Conservation (phyloP, 2,329 filamentous ascomycete species). For the Botryosphaeria agaves region DNA sequence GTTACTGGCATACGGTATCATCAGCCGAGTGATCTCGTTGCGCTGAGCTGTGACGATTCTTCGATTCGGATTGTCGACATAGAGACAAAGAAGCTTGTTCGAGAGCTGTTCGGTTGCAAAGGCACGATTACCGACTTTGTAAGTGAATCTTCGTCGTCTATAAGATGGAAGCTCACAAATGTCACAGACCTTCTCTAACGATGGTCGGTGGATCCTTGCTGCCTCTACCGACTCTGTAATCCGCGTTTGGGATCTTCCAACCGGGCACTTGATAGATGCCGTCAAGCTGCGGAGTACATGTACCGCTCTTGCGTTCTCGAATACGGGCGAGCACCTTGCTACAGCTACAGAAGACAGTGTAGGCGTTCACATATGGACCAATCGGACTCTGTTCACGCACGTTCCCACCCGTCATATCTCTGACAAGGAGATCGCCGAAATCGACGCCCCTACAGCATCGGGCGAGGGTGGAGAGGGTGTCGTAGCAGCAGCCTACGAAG, state of each 20-base stretch:
- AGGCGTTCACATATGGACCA: conserved; percentile 92
- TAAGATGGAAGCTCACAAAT: conserved; percentile 16
- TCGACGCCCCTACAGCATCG: conserved; percentile 56
- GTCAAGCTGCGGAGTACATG: conserved; percentile 67
- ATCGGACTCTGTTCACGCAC: conserved; percentile 78
- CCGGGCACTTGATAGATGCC: conserved; percentile 85
- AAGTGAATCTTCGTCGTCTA: conserved; percentile 7
- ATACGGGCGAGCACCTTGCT: conserved; percentile 85
- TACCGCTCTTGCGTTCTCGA: conserved; percentile 72
- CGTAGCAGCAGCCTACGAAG: conserved; percentile 33
- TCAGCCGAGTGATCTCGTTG: conserved; percentile 65
- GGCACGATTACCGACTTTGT: conserved; percentile 58
- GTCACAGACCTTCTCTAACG: conserved; percentile 64
- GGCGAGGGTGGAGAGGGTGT: conserved; percentile 70
- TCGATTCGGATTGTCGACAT: conserved; percentile 81
- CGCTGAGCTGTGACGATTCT: conserved; percentile 75
- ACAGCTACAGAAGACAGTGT: conserved; percentile 68
- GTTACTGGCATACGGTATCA: conserved; percentile 70
- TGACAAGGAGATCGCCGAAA: conserved; percentile 50
- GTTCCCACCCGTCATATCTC: conserved; percentile 73
- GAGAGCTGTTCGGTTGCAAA: conserved; percentile 76
- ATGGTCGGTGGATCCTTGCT: conserved; percentile 85
- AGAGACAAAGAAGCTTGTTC: conserved; percentile 75
- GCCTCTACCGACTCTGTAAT: conserved; percentile 66
- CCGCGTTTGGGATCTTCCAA: conserved; percentile 88